phyloP scores from a whole-genome alignment of 1,284 basidiomycete genomes.

The Thecaphora thlaspeos region DNA sequence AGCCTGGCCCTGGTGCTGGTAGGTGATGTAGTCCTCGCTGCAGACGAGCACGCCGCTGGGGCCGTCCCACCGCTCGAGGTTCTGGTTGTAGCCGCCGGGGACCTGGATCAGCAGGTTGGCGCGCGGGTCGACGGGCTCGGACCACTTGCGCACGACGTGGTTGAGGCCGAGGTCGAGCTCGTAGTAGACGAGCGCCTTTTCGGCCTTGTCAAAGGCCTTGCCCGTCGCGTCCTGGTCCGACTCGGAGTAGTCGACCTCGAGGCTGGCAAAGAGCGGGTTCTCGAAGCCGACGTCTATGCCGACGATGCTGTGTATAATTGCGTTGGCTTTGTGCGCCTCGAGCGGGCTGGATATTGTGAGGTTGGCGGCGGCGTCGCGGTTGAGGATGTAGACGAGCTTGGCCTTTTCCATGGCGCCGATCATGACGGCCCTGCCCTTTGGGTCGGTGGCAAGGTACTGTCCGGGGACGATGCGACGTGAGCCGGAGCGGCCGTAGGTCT shows the following conservation, averaged over 20 bases:
- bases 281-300: slow-evolving; percentile 57
- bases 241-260: slow-evolving; percentile 56
- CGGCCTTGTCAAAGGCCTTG: slow-evolving; percentile 39
- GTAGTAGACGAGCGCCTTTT: slow-evolving; percentile 55
- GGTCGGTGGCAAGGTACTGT: slow-evolving; percentile 55
- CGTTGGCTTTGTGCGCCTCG: slow-evolving; percentile 50
- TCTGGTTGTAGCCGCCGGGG: slow-evolving; percentile 56
- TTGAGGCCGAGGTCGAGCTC: slow-evolving; percentile 57
- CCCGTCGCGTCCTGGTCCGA: slow-evolving; percentile 53
- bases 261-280: slow-evolving; percentile 55
- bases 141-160: slow-evolving; percentile 56
- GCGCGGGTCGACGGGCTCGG: slow-evolving; percentile 46
- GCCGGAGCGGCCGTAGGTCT: slow-evolving; percentile 55
- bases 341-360: slow-evolving; percentile 57
- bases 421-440: slow-evolving; percentile 55
- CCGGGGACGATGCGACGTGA: slow-evolving; percentile 54
- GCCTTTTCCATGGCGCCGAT: slow-evolving; percentile 55
- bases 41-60: slow-evolving; percentile 56
- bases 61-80: slow-evolving; percentile 54
- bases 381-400: slow-evolving; percentile 56
- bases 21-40: slow-evolving; percentile 56
- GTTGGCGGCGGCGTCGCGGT: slow-evolving; percentile 54
- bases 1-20: slow-evolving; percentile 53
- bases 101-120: slow-evolving; percentile 52
- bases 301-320: slow-evolving; percentile 52